Evolutionary conservation across 306 rosid species (phyloP).

Genomic region (Acacia confusa): DNA sequence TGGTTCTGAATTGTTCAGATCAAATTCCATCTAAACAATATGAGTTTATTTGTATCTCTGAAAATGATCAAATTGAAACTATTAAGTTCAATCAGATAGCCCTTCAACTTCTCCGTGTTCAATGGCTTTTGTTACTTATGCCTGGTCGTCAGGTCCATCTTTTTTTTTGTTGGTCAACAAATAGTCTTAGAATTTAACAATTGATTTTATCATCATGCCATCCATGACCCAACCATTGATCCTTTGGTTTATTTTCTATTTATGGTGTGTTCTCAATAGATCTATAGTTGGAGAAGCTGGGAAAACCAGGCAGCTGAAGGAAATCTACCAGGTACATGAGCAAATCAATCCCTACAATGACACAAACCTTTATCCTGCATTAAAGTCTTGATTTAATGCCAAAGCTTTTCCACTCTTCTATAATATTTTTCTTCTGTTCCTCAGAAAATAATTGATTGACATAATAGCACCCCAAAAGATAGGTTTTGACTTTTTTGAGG

Average conservation of each 20-base stretch:
- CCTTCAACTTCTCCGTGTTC: not conserved
- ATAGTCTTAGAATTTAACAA: not conserved
- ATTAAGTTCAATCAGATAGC: not conserved
- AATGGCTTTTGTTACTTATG: slow-evolving; percentile 11
- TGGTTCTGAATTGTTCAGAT: not conserved
- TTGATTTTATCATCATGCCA: not conserved
- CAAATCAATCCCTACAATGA: slow-evolving; percentile 20
- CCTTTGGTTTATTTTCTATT: slow-evolving; percentile 25
- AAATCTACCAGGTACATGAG: slow-evolving; percentile 59
- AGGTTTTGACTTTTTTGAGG: not conserved
- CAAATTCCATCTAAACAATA: not conserved
- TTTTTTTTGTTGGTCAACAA: not conserved
- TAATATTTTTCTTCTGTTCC: not conserved
- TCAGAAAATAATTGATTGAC: not conserved
- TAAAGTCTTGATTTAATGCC: not conserved
- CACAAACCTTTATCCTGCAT: not conserved
- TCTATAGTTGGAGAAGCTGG: slow-evolving; percentile 96
- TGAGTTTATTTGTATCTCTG: not conserved
- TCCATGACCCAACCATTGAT: not conserved
- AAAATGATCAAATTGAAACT: not conserved
- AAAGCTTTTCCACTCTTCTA: not conserved
- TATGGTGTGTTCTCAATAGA: slow-evolving; percentile 47
- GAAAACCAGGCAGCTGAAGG: slow-evolving; percentile 71
- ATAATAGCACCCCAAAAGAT: no score
- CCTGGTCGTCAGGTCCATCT: slow-evolving; percentile 4